phyloP scores from a whole-genome alignment of 176 grass and related monocot species.

The Carex cristatella region DNA sequence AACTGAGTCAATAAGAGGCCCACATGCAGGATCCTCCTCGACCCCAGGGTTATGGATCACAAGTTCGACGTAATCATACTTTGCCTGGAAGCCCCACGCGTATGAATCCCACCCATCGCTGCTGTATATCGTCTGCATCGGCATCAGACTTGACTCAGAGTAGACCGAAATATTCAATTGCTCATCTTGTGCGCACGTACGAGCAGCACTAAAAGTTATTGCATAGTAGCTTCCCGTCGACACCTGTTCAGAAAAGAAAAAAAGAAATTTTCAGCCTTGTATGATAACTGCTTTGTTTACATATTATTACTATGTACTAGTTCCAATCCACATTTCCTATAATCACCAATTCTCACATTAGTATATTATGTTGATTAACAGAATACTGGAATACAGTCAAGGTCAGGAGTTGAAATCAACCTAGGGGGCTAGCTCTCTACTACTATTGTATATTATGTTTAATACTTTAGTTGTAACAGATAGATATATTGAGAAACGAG shows the following conservation, averaged over 20 bases:
- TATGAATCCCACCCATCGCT: slow-evolving; percentile 85
- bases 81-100: slow-evolving; percentile 70
- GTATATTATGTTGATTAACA: not conserved
- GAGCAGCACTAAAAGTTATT: slow-evolving; percentile 74
- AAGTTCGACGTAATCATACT: slow-evolving; percentile 29
- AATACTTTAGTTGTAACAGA: not conserved
- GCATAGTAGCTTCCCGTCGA: slow-evolving; percentile 51
- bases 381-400: not conserved
- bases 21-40: slow-evolving; percentile 71
- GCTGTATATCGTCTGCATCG: slow-evolving; percentile 77
- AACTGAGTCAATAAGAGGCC: slow-evolving; percentile 74
- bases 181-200: slow-evolving; percentile 75
- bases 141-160: slow-evolving; percentile 52
- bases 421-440: not conserved
- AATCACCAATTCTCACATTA: not conserved
- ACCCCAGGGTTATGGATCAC: slow-evolving; percentile 77
- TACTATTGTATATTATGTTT: not conserved
- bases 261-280: not conserved
- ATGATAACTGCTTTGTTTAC: not conserved
- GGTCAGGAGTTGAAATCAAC: not conserved
- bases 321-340: not conserved
- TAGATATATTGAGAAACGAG: not conserved
- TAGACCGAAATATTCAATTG: slow-evolving; percentile 62
- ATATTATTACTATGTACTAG: not conserved
- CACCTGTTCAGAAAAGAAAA: not conserved